Evolutionary conservation across 2,329 filamentous ascomycete species (phyloP).

Genomic region (Diaporthe batatas): DNA sequence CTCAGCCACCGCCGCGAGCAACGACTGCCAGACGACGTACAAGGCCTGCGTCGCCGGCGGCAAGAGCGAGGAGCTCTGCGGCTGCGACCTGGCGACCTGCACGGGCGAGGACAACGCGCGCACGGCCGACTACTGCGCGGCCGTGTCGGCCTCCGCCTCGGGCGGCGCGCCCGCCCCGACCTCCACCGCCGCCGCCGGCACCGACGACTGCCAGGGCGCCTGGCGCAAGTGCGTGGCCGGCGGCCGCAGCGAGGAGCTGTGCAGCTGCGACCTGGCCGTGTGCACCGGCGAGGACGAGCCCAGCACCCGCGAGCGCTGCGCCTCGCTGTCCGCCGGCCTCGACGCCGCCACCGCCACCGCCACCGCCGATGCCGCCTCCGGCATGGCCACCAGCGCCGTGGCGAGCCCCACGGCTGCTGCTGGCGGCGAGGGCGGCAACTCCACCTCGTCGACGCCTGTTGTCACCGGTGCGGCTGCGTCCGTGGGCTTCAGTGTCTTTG

Average conservation of each 20-base stretch:
- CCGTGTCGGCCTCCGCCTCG: conserved; percentile 10
- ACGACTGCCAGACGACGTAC: conserved; percentile 12
- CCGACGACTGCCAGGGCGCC: conserved; percentile 3
- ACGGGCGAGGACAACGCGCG: conserved; percentile 22
- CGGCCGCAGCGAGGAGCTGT: conserved; percentile 22
- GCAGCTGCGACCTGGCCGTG: conserved; percentile 17
- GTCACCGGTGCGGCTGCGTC: conserved; percentile 16
- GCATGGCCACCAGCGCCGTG: not conserved
- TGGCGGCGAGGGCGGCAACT: conserved; percentile 4
- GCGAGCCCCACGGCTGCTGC: conserved; percentile 1
- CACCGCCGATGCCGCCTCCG: not conserved
- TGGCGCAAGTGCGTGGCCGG: not conserved
- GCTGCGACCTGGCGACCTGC: conserved; percentile 29
- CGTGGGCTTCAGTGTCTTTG: conserved; percentile 23
- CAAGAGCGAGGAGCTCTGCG: conserved; percentile 28
- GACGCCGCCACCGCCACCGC: not conserved
- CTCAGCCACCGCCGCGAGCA: not conserved
- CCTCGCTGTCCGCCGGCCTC: conserved; percentile 4
- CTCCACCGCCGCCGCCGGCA: not conserved
- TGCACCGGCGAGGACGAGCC: conserved; percentile 28
- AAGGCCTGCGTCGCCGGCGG: conserved; percentile 1
- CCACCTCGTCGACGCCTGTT: not conserved
- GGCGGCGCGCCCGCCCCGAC: conserved; percentile 1
- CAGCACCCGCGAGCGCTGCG: conserved; percentile 17
- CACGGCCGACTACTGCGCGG: conserved; percentile 22